A percentile compares a stretch with the other conserved stretches of the same genome.
These are phyloP conservation scores for Termitomyces sp. DNA, from an alignment of 768 basidiomycete genomes.

Conservation along the genomic window DNA sequence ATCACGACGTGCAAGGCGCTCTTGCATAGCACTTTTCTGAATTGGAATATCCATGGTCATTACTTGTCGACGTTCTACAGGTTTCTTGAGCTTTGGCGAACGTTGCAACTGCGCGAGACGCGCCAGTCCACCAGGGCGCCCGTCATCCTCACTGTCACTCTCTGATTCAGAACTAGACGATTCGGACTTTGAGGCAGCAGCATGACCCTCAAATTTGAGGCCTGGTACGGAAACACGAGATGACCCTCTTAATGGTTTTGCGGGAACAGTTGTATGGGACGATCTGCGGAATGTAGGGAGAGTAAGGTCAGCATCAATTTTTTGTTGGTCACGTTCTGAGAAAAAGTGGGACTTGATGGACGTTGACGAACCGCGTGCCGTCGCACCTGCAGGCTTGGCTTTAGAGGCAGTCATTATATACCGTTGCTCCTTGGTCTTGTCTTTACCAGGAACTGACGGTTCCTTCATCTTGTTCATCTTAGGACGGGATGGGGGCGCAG, in stretches of 20 bases:
- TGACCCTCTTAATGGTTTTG: conserved; percentile 16
- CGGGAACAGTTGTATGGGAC: conserved; percentile 10
- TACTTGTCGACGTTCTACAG: conserved; percentile 54
- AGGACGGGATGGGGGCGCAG: neutral
- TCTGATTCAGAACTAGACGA: conserved; percentile 40
- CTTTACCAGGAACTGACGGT: conserved; percentile 1
- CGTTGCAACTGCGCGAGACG: conserved; percentile 56
- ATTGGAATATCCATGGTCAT: conserved; percentile 55
- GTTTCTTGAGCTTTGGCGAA: conserved; percentile 55
- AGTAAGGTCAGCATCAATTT: conserved; percentile 26
- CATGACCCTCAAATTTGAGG: conserved; percentile 25
- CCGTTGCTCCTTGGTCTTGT: conserved; percentile 7
- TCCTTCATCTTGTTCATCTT: conserved; percentile 13
- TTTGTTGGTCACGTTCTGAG: conserved; percentile 26
- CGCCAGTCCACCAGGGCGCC: conserved; percentile 41
- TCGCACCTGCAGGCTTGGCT: conserved; percentile 3
- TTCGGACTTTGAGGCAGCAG: conserved; percentile 17
- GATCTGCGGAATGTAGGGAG: conserved; percentile 40
- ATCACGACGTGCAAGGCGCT: conserved; percentile 51
- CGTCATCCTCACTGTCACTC: conserved; percentile 45
- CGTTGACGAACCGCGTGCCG: conserved; percentile 8
- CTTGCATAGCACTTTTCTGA: conserved; percentile 38
- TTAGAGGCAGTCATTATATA: conserved; percentile 13
- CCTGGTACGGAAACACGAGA: conserved; percentile 10
- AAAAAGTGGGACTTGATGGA: conserved; percentile 21